Conservation (phyloP, 2,329 filamentous ascomycete species). For the Neocucurbitaria cava region DNA sequence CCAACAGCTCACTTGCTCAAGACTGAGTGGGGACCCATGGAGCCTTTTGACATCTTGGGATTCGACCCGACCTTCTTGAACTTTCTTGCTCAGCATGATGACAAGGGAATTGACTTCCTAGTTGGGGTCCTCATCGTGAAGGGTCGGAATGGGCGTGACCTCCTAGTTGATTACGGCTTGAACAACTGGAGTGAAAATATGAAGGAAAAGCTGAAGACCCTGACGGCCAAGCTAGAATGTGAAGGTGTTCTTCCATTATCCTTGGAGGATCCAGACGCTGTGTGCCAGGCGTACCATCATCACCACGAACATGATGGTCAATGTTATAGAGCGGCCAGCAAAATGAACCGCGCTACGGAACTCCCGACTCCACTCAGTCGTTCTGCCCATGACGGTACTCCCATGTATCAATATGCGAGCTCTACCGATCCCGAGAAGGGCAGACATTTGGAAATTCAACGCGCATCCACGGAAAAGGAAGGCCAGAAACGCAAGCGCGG, state of each 20-base stretch:
- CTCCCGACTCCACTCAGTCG: too few species aligned
- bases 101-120: conserved; percentile 1
- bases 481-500: background rate
- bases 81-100: background rate
- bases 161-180: background rate
- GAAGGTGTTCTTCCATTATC: background rate
- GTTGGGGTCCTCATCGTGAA: background rate
- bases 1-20: background rate
- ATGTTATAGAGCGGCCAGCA: background rate
- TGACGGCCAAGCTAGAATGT: background rate
- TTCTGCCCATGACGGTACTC: too few species aligned
- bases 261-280: background rate
- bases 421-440: background rate
- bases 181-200: background rate
- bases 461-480: background rate
- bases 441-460: background rate
- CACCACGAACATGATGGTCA: background rate
- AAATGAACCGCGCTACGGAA: background rate
- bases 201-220: background rate
- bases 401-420: background rate
- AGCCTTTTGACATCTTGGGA: background rate
- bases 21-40: background rate
- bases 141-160: background rate
- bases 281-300: background rate
- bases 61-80: conserved; percentile 5